Conservation (phyloP, 116 monocot genomes). For the Cymodocea nodosa region DNA sequence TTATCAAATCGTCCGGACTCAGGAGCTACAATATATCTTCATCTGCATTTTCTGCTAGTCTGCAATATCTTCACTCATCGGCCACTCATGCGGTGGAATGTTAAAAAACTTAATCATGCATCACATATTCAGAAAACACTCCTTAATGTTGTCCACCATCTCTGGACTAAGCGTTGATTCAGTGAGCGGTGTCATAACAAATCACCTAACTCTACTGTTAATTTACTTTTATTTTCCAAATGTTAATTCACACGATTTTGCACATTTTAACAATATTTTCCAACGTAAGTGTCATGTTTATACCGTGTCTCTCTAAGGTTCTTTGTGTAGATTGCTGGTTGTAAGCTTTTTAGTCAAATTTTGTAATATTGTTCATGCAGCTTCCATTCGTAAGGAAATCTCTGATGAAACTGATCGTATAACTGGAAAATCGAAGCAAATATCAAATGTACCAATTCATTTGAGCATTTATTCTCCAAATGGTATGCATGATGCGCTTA, state of each 20-base stretch:
- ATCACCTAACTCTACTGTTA: not conserved
- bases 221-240: not conserved
- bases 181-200: not conserved
- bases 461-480: constrained; percentile 70
- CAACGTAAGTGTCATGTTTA: not conserved
- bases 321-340: not conserved
- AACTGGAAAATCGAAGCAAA: constrained; percentile 58
- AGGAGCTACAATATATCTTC: too few species aligned
- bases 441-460: constrained; percentile 74
- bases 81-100: too few species aligned
- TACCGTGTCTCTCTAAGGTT: too few species aligned
- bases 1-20: too few species aligned
- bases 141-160: not conserved
- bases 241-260: not conserved
- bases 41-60: too few species aligned
- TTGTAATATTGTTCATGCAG: constrained; percentile 16
- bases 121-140: too few species aligned
- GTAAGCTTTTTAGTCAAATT: not conserved
- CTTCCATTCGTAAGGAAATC: constrained; percentile 58
- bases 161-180: not conserved
- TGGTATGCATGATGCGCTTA: constrained; percentile 17
- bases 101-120: too few species aligned
- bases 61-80: too few species aligned
- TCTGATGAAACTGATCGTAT: constrained; percentile 58
- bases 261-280: not conserved